Conservation (phyloP, 768 basidiomycete genomes). For the Amanita rimosa region DNA sequence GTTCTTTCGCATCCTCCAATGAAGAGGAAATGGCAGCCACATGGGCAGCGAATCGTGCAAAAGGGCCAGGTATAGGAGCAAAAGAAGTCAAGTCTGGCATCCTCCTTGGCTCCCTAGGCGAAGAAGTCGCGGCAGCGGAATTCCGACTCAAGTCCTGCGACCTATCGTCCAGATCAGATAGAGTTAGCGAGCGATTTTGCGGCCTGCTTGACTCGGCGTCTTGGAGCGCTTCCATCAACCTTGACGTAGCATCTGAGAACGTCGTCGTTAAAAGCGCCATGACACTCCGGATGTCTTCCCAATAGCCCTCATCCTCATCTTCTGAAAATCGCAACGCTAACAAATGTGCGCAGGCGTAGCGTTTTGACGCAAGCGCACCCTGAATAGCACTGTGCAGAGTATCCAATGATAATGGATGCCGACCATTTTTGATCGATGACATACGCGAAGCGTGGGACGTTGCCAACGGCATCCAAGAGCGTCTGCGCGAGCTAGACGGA, state of each 20-base stretch:
- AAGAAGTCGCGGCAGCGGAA: not conserved
- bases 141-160: not conserved
- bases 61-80: slow-evolving; percentile 62
- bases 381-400: slow-evolving; percentile 52
- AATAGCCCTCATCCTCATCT: slow-evolving; percentile 66
- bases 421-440: slow-evolving; percentile 44
- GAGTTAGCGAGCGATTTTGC: slow-evolving; percentile 35
- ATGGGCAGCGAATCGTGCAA: slow-evolving; percentile 63
- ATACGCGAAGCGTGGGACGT: slow-evolving; percentile 44
- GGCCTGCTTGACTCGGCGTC: slow-evolving; percentile 42
- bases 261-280: slow-evolving; percentile 60
- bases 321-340: slow-evolving; percentile 66
- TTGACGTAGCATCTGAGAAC: slow-evolving; percentile 50
- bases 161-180: slow-evolving; percentile 9
- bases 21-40: slow-evolving; percentile 60
- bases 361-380: slow-evolving; percentile 56
- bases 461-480: slow-evolving; percentile 20
- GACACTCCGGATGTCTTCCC: slow-evolving; percentile 76
- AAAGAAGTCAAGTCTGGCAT: slow-evolving; percentile 29
- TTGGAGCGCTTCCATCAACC: slow-evolving; percentile 53
- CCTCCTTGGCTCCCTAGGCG: not conserved
- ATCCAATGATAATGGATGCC: slow-evolving; percentile 59
- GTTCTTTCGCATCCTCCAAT: slow-evolving; percentile 58
- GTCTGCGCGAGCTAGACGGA: slow-evolving; percentile 20
- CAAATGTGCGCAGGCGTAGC: slow-evolving; percentile 72